Base-by-base conservation (phyloP, 2,329 filamentous ascomycete species). In the Alternaria incomplexa region DNA sequence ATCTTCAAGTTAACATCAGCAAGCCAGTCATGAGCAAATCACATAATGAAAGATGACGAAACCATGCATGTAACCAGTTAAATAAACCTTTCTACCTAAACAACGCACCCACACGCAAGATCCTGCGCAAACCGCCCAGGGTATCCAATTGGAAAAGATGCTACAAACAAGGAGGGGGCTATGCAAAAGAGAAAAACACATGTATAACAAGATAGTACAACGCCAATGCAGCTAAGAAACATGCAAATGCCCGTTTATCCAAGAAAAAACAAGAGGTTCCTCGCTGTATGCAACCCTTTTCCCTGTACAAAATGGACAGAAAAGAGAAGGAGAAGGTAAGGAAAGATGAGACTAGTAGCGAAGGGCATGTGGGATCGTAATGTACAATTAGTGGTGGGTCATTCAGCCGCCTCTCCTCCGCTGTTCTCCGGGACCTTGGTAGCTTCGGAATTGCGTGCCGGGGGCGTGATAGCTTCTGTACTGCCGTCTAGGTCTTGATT, bases 401-500 rank as follows among this genome's bases (percentile, higher is more conserved):
- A 22, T 43, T 61, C 68, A 77, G 25, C 63, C 62, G 17, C 73
- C 73, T 13, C 74, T 69, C 11, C 73, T 61, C 53, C 72, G 68
- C 44, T 64, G 58, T 28, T 72, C 67, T 13, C 66, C 69, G 17
- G 77, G 77, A 3, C 75, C 77, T 13, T 75, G 73, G 23, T 79
- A 79, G 15, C 65, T 71, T 12, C 76, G 63, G 40, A 79, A 79
- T 44, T 79, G 73, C 3, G 76, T 78, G 7, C 76, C 77, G 13
- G 76, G 76, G 1, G 75, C 71, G 36, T 78, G 77, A 32, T 76
- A 78, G 20, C 69, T 71, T 13, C 76, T 52, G 48, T 79, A 79
- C 30, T 71, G 72, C 11, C 76, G 64, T 17, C 75, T 64, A 3
- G 73, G 77, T 9, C 73, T 66, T 3, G 68, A 64, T 26, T 75